Percentiles rank a stretch among this genome's conserved stretches.
phyloP scores from a whole-genome alignment of 2,329 filamentous ascomycete species.

The Camillea tinctor region DNA sequence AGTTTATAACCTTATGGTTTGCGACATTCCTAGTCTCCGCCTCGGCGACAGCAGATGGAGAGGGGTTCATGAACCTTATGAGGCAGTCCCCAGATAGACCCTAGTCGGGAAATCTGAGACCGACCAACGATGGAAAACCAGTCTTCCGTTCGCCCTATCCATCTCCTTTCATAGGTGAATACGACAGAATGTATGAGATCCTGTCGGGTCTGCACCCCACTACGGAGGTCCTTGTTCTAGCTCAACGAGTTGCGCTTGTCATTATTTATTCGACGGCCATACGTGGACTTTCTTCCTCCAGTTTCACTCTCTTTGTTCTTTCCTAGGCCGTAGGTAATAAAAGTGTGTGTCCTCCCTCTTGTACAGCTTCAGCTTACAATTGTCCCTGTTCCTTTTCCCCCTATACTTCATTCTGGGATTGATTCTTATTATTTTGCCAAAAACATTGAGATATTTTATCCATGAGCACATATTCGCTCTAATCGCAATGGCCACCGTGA shows the following conservation, averaged over 20 bases:
- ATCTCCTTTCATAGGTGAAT: not conserved
- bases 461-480: not conserved
- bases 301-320: not conserved
- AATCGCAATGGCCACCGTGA: conserved; percentile 46
- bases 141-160: not conserved
- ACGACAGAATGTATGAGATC: not conserved
- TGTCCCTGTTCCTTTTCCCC: not conserved
- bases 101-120: conserved; percentile 20
- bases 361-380: not conserved
- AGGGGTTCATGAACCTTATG: not conserved
- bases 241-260: not conserved
- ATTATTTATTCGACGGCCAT: not conserved
- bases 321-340: not conserved
- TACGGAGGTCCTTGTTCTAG: not conserved
- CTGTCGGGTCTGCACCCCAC: not conserved
- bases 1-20: not conserved
- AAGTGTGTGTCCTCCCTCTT: not conserved
- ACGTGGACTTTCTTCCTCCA: not conserved
- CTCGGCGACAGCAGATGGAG: not conserved
- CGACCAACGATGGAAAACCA: conserved; percentile 13
- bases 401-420: too few relatives aligned
- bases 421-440: too few relatives aligned
- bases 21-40: not conserved
- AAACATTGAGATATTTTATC: not conserved
- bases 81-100: conserved; percentile 1